Percentiles rank a stretch among this genome's conserved stretches.
Evolutionary conservation across 75 land plant species (phyloP).

Genomic region (Cunninghamia lanceolata): DNA sequence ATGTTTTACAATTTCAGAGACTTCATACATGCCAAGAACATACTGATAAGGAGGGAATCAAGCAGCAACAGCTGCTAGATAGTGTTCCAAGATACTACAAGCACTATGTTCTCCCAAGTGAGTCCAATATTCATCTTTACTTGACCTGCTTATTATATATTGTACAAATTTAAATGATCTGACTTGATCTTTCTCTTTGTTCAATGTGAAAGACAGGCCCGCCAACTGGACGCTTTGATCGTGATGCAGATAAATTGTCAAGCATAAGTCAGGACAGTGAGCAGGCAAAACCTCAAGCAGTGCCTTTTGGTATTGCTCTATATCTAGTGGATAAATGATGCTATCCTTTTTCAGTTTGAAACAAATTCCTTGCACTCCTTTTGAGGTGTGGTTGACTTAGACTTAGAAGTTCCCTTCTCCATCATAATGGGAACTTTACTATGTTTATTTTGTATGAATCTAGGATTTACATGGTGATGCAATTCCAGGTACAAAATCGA

Average conservation of each 20-base stretch:
- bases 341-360: background rate
- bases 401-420: background rate
- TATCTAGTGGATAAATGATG: slow-evolving; percentile 8
- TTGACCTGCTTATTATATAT: background rate
- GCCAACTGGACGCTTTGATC: slow-evolving; percentile 7
- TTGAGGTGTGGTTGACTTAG: slow-evolving; percentile 14
- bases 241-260: slow-evolving; percentile 2
- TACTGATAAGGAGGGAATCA: slow-evolving; percentile 76
- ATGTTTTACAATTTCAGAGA: slow-evolving; percentile 36
- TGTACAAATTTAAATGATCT: background rate
- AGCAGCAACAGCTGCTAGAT: slow-evolving; percentile 65
- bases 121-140: slow-evolving; percentile 12
- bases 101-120: slow-evolving; percentile 91
- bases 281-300: slow-evolving; percentile 14
- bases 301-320: slow-evolving; percentile 12
- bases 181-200: slow-evolving; percentile 7
- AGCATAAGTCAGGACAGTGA: slow-evolving; percentile 15
- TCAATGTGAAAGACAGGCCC: background rate
- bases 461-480: background rate
- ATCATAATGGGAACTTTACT: background rate
- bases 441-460: background rate
- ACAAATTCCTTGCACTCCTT: slow-evolving; percentile 2
- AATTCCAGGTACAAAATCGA: slow-evolving; percentile 22
- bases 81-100: slow-evolving; percentile 76
- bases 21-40: slow-evolving; percentile 79